phyloP scores from a whole-genome alignment of 805 yeast genomes.

The Ogataea polymorpha region DNA sequence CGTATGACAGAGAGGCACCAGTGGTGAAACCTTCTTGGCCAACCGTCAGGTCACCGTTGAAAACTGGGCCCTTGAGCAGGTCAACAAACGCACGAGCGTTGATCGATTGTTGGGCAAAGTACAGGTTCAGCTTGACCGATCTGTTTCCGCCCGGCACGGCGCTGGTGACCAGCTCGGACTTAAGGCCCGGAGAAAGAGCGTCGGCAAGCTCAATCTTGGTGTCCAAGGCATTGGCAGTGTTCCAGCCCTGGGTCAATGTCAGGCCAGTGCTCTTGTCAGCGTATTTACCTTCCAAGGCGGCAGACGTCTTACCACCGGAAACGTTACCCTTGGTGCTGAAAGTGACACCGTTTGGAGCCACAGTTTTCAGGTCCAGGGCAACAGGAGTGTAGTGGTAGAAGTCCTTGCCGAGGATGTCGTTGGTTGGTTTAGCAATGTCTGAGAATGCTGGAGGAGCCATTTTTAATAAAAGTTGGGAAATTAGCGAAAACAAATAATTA shows the following conservation, averaged over 20 bases:
- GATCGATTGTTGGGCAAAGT: slow-evolving; percentile 88
- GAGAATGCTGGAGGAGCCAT: slow-evolving; percentile 90
- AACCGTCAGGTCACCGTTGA: slow-evolving; percentile 90
- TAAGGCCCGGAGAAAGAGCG: slow-evolving; percentile 91
- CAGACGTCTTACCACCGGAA: slow-evolving; percentile 77
- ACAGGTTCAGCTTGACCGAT: slow-evolving; percentile 85
- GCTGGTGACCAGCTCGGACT: slow-evolving; percentile 85
- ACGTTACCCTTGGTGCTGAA: slow-evolving; percentile 93
- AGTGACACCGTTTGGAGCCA: slow-evolving; percentile 94
- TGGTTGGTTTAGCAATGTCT: slow-evolving; percentile 89
- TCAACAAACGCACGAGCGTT: slow-evolving; percentile 95
- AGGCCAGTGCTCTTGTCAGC: slow-evolving; percentile 90
- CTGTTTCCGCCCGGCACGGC: slow-evolving; percentile 83
- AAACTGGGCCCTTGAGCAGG: slow-evolving; percentile 90
- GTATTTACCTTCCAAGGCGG: slow-evolving; percentile 88
- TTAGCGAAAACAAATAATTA: slow-evolving; percentile 3
- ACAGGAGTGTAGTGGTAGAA: slow-evolving; percentile 91
- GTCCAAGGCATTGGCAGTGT: slow-evolving; percentile 85
- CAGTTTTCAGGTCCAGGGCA: slow-evolving; percentile 83
- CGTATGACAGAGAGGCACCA: slow-evolving; percentile 97
- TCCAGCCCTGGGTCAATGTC: slow-evolving; percentile 96
- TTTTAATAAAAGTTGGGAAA: slow-evolving; percentile 16
- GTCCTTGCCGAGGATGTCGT: slow-evolving; percentile 85
- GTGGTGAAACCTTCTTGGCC: slow-evolving; percentile 96
- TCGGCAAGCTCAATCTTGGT: slow-evolving; percentile 92